Evolutionary conservation across 805 yeast species (phyloP).

Genomic region (Wickerhamiella qilinensis): DNA sequence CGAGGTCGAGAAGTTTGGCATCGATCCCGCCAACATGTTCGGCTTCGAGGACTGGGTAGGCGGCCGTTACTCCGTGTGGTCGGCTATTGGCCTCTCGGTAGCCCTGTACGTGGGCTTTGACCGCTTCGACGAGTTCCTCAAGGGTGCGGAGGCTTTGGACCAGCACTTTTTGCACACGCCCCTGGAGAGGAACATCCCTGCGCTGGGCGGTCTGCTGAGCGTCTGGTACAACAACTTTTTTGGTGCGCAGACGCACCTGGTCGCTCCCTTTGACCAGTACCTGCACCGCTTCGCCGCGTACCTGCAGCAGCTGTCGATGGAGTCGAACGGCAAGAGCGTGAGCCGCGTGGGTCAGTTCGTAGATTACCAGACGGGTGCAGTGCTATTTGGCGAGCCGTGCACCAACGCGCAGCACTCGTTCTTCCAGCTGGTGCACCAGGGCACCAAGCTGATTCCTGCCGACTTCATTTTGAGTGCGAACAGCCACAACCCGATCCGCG

Average conservation of each 20-base stretch:
- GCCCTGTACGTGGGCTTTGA: constrained; percentile 92
- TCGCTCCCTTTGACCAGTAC: constrained; percentile 98
- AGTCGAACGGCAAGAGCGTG: constrained; percentile 96
- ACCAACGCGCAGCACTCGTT: constrained; percentile 98
- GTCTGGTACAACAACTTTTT: constrained; percentile 98
- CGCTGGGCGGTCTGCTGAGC: constrained; percentile 79
- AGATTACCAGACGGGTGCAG: constrained; percentile 89
- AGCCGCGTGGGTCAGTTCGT: constrained; percentile 84
- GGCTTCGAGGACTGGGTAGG: constrained; percentile 99
- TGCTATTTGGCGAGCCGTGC: constrained; percentile 95
- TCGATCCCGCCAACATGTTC: constrained; percentile 95
- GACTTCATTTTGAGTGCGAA: constrained; percentile 95
- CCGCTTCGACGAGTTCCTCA: constrained; percentile 77
- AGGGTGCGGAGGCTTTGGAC: constrained; percentile 97
- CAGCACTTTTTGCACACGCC: constrained; percentile 75
- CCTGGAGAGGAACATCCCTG: constrained; percentile 80
- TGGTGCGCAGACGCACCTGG: constrained; percentile 96
- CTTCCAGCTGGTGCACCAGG: constrained; percentile 99
- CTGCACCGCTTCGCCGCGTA: constrained; percentile 99
- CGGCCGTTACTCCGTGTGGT: constrained; percentile 99
- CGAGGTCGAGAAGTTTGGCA: constrained; percentile 90
- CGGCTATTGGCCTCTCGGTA: constrained; percentile 92
- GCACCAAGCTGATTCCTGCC: constrained; percentile 92
- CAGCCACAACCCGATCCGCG: constrained; percentile 93
- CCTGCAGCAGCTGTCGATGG: constrained; percentile 97